Base-by-base conservation (phyloP, 2,329 filamentous ascomycete genomes). In the Aspergillus glaucus region DNA sequence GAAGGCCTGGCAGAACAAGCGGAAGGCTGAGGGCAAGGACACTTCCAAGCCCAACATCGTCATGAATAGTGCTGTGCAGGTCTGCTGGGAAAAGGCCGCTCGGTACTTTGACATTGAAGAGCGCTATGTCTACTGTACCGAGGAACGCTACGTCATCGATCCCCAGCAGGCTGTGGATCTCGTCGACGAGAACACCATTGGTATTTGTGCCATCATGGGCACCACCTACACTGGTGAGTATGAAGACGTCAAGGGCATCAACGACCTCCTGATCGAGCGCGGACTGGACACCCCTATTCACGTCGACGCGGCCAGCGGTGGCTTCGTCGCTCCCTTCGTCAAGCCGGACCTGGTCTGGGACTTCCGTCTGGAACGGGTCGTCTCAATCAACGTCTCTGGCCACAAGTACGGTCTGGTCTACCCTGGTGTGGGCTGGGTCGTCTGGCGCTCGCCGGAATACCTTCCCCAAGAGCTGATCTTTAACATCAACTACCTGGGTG, bases 401-500 rank as follows among this genome's bases (percentile, higher is more conserved):
- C 92, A 96, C 78, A 96, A 96, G 75, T 85, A 86, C 57, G 83
- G 84, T 14, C 71, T 82, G 45, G 78, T 94, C 44, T 95, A 96
- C 66, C 91, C 91, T 0, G 91, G 92, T 67, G 88, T 97, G 12
- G 92, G 92, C 50, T 97, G 92, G 92, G 84, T 92, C 9, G 77
- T 96, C 56, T 96, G 91, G 90, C 83, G 91, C 43, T 81, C 83
- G 36, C 81, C 88, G 45, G 85, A 93, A 67, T 93, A 79, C 71
- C 79, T 95, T 2, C 92, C 92, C 6, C 79, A 92, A 65, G 91
- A 96, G 63, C 84, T 96, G 19, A 89, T 97, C 61, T 97, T 97
- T 81, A 96, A 95, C 79, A 96, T 97, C 80, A 96, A 96, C 79
- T 97, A 97, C 73, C 85, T 96, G 5, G 92, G 92, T 44, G 91